Evolutionary conservation across 2,329 filamentous ascomycete species (phyloP).

Genomic region (Pestalotiopsis fici): DNA sequence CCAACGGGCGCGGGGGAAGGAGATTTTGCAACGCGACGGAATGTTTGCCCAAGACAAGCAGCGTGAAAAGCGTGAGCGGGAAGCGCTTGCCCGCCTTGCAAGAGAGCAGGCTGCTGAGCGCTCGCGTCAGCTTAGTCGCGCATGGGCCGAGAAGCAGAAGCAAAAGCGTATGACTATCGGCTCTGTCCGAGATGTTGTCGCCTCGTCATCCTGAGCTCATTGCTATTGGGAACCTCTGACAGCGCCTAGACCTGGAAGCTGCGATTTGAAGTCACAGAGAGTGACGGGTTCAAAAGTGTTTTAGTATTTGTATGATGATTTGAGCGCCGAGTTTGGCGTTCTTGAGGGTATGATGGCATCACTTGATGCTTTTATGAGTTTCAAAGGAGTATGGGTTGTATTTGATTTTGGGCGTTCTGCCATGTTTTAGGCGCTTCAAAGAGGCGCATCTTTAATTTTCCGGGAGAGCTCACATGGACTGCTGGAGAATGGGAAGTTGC

Average conservation of each 20-base stretch:
- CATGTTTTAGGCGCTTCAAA: not conserved
- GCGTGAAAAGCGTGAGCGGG: slow-evolving; percentile 55
- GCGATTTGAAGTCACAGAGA: not conserved
- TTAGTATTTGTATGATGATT: slow-evolving; percentile 17
- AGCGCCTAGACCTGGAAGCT: not conserved
- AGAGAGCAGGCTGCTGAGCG: slow-evolving; percentile 63
- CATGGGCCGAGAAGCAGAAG: slow-evolving; percentile 63
- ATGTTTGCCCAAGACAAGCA: slow-evolving; percentile 47
- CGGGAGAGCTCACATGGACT: not conserved
- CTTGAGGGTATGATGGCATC: not conserved
- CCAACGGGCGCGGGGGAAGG: slow-evolving; percentile 53
- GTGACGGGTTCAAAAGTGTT: slow-evolving; percentile 17
- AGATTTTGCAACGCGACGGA: slow-evolving; percentile 56
- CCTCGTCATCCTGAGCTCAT: slow-evolving; percentile 1
- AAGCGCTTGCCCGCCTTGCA: slow-evolving; percentile 53
- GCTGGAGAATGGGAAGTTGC: not conserved
- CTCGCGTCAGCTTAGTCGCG: slow-evolving; percentile 57
- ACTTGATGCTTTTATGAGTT: not conserved
- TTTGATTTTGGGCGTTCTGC: not conserved
- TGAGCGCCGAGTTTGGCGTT: slow-evolving; percentile 20
- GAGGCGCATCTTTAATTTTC: not conserved
- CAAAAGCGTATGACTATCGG: slow-evolving; percentile 34
- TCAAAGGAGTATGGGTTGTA: not conserved
- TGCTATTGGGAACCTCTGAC: not conserved
- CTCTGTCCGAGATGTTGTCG: slow-evolving; percentile 22